Base-by-base conservation (phyloP, 1,139 yeast genomes). In the Kodamaea plutei region DNA sequence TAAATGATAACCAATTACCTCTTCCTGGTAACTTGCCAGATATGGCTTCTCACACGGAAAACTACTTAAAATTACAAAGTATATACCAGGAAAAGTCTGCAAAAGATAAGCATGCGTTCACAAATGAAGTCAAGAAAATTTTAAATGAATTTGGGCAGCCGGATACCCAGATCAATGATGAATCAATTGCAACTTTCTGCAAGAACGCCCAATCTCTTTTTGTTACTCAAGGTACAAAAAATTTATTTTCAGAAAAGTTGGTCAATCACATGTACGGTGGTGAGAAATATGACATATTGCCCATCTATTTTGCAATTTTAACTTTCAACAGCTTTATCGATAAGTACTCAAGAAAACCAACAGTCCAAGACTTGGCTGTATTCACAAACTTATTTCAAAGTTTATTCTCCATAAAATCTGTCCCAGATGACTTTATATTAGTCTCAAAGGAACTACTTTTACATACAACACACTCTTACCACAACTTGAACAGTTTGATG, bases 11-110 rank as follows among this genome's bases (percentile, higher is more conserved):
- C 3, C 48, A 54, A 13, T 56, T 84, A 15, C 96, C 96, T 0
- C 59, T 87, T 3, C 68, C 82, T 3, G 96, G 95, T 0, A 70
- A 64, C 1, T 51, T 89, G 8, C 96, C 96, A 0, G 97, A 89
- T 53, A 89, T 91, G 96, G 83, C 84, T 20, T 75, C 95, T 0
- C 79, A 79, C 41, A 80, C 96, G 0, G 57, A 57, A 9, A 68
- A 68, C 32, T 91, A 83, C 50, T 64, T 81, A 7, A 52, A 48
- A 5, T 55, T 91, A 31, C 84, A 80, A 48, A 52, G 51, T 1
- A 45, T 85, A 10, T 88, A 84, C 50, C 58, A 66, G 13, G 58
- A 55, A 2, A 84, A 82, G 45, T 82, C 87, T 2, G 38, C 44
- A 5, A 29, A 38, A 2, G 96, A 88, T 50, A 61, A 64, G 28